Evolutionary conservation across 306 rosid species (phyloP).

Genomic region (Hippophae tibetana): DNA sequence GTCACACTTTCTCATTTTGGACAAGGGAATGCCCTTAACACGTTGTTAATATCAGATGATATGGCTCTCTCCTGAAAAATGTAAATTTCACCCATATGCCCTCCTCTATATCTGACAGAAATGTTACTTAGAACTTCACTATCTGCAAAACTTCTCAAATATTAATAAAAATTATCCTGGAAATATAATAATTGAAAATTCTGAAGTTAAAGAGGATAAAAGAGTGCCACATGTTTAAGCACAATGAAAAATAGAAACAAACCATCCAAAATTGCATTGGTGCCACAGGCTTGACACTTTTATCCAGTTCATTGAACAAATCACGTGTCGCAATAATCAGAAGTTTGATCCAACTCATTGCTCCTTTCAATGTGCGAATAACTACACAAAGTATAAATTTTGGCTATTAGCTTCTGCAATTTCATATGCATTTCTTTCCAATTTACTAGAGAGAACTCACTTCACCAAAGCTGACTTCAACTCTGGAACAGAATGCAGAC

Average conservation of each 20-base stretch:
- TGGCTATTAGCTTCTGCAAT: constrained; percentile 14
- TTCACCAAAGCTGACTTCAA: constrained; percentile 79
- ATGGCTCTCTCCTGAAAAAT: no score
- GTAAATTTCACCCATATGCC: no score
- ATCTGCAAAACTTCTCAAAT: background rate
- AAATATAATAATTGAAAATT: background rate
- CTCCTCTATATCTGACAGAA: no score
- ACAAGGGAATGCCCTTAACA: no score
- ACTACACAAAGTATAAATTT: constrained; percentile 26
- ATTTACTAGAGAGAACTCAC: constrained; percentile 31
- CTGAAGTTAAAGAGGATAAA: background rate
- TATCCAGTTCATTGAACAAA: constrained; percentile 78
- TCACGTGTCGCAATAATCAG: constrained; percentile 92
- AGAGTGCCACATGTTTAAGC: constrained; percentile 2
- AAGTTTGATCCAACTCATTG: constrained; percentile 86
- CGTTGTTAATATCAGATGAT: no score
- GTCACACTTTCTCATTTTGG: no score
- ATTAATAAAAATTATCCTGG: background rate
- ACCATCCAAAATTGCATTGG: constrained; percentile 99
- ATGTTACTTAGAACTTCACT: no score
- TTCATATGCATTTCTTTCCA: constrained; percentile 2
- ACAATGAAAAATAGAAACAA: constrained; percentile 19
- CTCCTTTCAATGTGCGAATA: constrained; percentile 65
- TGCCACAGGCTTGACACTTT: constrained; percentile 85
- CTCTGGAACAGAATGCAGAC: constrained; percentile 98